These are phyloP conservation scores for Aristolochia californica DNA, from an alignment of 164 flowering plant genomes.

Conservation along the genomic window DNA sequence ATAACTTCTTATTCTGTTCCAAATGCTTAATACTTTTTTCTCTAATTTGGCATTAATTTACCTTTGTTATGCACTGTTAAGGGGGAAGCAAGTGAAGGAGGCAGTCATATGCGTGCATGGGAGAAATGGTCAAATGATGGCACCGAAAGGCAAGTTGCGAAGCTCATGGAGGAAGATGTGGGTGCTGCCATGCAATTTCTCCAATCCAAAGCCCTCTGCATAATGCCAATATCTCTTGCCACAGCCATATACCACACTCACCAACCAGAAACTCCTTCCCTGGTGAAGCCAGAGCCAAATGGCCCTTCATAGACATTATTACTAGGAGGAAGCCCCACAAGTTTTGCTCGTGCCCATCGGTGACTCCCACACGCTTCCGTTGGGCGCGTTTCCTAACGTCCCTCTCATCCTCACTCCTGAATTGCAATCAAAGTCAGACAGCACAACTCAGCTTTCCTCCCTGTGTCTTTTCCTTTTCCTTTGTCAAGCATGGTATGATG, in stretches of 20 bases:
- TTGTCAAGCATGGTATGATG: slow-evolving; percentile 40
- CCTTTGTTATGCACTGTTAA: slow-evolving; percentile 5
- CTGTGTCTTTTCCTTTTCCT: slow-evolving; percentile 14
- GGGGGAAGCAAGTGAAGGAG: slow-evolving; percentile 51
- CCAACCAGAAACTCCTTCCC: slow-evolving; percentile 29
- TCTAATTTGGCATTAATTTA: no score
- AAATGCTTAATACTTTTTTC: no score
- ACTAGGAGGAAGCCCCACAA: not conserved
- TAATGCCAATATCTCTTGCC: slow-evolving; percentile 77
- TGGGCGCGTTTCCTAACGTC: slow-evolving; percentile 9
- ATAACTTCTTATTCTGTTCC: no score
- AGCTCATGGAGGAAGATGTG: slow-evolving; percentile 78
- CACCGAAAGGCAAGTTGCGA: slow-evolving; percentile 67
- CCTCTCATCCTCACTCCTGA: slow-evolving; percentile 2
- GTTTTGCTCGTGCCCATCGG: slow-evolving; percentile 14
- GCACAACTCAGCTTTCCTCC: slow-evolving; percentile 27
- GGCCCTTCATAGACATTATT: slow-evolving; percentile 24
- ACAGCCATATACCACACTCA: slow-evolving; percentile 44
- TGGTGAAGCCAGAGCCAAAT: slow-evolving; percentile 49
- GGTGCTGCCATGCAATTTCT: slow-evolving; percentile 85
- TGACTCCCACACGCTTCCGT: slow-evolving; percentile 6
- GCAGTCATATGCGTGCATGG: slow-evolving; percentile 44
- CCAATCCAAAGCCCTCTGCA: slow-evolving; percentile 75
- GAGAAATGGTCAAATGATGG: slow-evolving; percentile 75
- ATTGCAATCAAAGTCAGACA: slow-evolving; percentile 69